Conservation (phyloP, 345 rosid genomes). For the Gossypium rotundifolium region DNA sequence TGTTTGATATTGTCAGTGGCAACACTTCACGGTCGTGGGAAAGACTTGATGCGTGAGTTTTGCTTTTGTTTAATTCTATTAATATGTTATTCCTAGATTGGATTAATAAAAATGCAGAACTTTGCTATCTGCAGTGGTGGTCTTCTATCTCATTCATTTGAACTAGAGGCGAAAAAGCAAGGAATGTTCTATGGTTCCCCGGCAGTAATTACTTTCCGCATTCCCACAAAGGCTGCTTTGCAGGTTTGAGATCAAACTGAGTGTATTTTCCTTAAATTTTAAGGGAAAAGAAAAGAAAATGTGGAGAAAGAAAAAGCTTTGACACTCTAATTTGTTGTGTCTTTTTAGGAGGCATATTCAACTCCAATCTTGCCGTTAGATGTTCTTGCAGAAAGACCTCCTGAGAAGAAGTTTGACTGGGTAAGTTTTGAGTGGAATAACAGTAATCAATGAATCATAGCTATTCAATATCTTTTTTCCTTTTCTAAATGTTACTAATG, state of each 20-base stretch:
- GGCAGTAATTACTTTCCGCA: conserved; percentile 79
- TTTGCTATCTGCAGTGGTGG: conserved; percentile 53
- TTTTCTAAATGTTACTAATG: background rate
- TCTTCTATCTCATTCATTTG: conserved; percentile 71
- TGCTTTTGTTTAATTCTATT: background rate
- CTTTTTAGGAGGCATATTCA: conserved; percentile 67
- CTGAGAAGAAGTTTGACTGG: conserved; percentile 61
- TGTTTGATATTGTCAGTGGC: conserved; percentile 62
- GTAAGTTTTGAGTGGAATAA: conserved; percentile 29
- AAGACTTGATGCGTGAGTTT: conserved; percentile 86
- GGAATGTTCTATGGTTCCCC: conserved; percentile 80
- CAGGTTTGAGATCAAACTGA: conserved; percentile 47
- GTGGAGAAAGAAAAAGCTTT: background rate
- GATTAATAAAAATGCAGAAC: conserved; percentile 17
- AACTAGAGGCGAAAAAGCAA: conserved; percentile 75
- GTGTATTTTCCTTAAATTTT: background rate
- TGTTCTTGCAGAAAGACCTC: conserved; percentile 76
- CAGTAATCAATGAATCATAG: background rate
- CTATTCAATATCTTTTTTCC: background rate
- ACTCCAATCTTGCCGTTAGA: conserved; percentile 79
- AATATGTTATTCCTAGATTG: background rate
- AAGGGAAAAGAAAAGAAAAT: background rate
- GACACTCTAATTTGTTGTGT: conserved; percentile 1
- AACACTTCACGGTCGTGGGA: conserved; percentile 85
- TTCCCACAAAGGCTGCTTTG: conserved; percentile 71